phyloP scores from a whole-genome alignment of 768 basidiomycete species.

The Kwoniella botswanensis region DNA sequence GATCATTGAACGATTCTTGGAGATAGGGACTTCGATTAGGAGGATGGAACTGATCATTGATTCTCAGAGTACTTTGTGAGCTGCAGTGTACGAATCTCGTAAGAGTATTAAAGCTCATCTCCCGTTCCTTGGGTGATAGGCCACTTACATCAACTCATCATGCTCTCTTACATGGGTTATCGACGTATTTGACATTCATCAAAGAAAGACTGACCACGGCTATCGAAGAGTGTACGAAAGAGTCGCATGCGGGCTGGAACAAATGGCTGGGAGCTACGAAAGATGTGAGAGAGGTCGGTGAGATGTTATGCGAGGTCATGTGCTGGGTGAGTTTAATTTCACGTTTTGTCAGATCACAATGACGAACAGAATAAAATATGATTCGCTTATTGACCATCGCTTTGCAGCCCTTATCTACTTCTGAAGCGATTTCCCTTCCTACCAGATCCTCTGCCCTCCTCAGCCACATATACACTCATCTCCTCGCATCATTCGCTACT shows the following conservation, averaged over 20 bases:
- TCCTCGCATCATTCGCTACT: conserved; percentile 30
- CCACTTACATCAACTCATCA: conserved; percentile 50
- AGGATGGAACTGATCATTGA: conserved; percentile 44
- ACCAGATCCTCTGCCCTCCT: conserved; percentile 35
- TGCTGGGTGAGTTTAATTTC: conserved; percentile 38
- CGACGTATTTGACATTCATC: conserved; percentile 42
- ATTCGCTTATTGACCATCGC: neutral
- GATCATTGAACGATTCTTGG: conserved; percentile 28
- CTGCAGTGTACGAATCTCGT: neutral
- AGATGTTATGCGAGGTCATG: conserved; percentile 37
- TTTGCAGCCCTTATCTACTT: conserved; percentile 29
- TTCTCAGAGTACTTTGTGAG: conserved; percentile 32
- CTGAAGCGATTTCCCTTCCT: conserved; percentile 25
- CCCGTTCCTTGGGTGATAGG: conserved; percentile 10
- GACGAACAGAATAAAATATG: too few relatives aligned
- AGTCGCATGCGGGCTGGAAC: conserved; percentile 23
- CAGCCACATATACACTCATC: conserved; percentile 37
- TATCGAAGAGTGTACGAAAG: conserved; percentile 21
- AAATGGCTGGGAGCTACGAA: conserved; percentile 27
- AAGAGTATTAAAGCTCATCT: neutral
- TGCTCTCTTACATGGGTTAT: conserved; percentile 42
- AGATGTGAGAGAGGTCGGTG: conserved; percentile 29
- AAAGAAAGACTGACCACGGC: conserved; percentile 33
- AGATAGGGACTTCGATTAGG: conserved; percentile 40
- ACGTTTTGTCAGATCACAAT: neutral